These are phyloP conservation scores for Craspedostauros australis DNA, from an alignment of 108 stramenopile species.

Conservation along the genomic window DNA sequence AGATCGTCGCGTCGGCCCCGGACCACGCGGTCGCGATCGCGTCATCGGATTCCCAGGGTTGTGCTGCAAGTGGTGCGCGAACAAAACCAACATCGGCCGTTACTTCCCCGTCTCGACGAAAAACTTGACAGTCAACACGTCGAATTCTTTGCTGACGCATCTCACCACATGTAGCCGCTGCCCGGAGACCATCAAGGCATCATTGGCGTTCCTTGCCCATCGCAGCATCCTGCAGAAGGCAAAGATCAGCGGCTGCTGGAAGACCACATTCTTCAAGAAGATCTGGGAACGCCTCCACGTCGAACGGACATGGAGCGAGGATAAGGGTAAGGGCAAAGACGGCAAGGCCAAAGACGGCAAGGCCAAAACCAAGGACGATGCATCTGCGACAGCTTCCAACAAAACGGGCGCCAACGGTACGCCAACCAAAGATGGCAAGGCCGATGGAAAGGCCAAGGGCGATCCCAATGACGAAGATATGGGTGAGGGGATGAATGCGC, in stretches of 20 bases:
- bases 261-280: constrained; percentile 72
- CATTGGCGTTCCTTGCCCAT: constrained; percentile 68
- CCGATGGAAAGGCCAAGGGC: constrained; percentile 21
- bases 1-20: constrained; percentile 64
- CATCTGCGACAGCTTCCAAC: constrained; percentile 5
- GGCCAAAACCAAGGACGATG: constrained; percentile 20
- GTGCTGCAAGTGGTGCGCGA: constrained; percentile 47
- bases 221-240: constrained; percentile 65
- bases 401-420: constrained; percentile 19
- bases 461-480: constrained; percentile 27
- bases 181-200: constrained; percentile 62
- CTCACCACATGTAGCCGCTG: constrained; percentile 51
- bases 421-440: constrained; percentile 11
- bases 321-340: constrained; percentile 6
- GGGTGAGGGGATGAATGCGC: constrained; percentile 51
- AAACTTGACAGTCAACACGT: constrained; percentile 76
- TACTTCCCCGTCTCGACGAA: constrained; percentile 82
- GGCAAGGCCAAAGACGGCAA: constrained; percentile 11
- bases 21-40: constrained; percentile 58
- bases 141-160: constrained; percentile 59
- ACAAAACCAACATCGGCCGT: constrained; percentile 51
- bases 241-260: constrained; percentile 68
- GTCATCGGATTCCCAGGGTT: constrained; percentile 56
- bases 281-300: constrained; percentile 75
- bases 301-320: constrained; percentile 42